Base-by-base conservation (phyloP, 495 filamentous ascomycete species). In the Echria macrotheca region DNA sequence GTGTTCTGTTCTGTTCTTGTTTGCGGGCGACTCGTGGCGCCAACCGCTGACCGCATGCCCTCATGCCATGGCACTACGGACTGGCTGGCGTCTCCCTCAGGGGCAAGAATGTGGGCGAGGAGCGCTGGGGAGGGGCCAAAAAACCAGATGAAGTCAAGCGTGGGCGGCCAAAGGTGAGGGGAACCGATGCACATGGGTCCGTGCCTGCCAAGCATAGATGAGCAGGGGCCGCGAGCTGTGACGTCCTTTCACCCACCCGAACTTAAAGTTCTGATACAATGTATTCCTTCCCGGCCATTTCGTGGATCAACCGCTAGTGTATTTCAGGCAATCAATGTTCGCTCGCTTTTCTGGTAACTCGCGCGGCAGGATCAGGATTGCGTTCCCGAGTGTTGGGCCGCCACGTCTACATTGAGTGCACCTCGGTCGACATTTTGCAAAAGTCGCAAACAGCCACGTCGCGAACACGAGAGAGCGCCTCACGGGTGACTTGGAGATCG, bases 181-280 rank as follows among this genome's bases (percentile, higher is more conserved):
- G 38, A 6, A 4, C 17, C 14, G 7, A 6, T 21, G 17, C 38
- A 44, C 42, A 35, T 40, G 46, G 24, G 46, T 18, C 33, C 46
- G 46, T 48, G 46, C 46, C 46, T 48, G 48, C 48, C 29, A 36
- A 50, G 48, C 25, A 38, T 33, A n/a, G n/a, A n/a, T n/a, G n/a
- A n/a, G n/a, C n/a, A n/a, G n/a, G n/a, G n/a, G n/a, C n/a, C n/a
- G n/a, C n/a, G n/a, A n/a, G n/a, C n/a, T n/a, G n/a, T n/a, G n/a
- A n/a, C n/a, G n/a, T n/a, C n/a, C n/a, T n/a, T n/a, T n/a, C n/a
- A n/a, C n/a, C n/a, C n/a, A n/a, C n/a, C n/a, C n/a, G n/a, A n/a
- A n/a, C n/a, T n/a, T n/a, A n/a, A n/a, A n/a, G n/a, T n/a, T n/a
- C n/a, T n/a, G n/a, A n/a, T n/a, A n/a, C n/a, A n/a, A n/a, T n/a